A percentile compares a stretch with the other conserved stretches of the same genome.
Evolutionary conservation across 164 flowering plant species (phyloP).

Genomic region (Nymphaea thermarum): DNA sequence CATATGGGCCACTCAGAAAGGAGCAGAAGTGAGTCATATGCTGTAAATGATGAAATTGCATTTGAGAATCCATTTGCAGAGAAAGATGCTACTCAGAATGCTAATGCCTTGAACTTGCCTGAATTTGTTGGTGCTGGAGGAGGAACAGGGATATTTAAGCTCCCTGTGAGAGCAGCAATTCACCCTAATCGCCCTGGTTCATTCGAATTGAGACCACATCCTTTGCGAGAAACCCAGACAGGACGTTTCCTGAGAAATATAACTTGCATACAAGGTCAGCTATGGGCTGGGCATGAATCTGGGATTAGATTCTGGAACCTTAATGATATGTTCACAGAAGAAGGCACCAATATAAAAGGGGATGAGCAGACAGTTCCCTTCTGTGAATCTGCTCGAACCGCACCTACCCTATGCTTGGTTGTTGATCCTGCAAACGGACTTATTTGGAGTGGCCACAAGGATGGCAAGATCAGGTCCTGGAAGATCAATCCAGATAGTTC

Average conservation of each 20-base stretch:
- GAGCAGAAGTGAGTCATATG: constrained; percentile 26
- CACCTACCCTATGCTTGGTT: constrained; percentile 52
- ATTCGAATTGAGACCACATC: constrained; percentile 87
- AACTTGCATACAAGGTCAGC: constrained; percentile 51
- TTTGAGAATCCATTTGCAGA: constrained; percentile 6
- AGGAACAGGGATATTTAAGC: constrained; percentile 47
- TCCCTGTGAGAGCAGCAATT: constrained; percentile 57
- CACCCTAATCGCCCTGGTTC: constrained; percentile 78
- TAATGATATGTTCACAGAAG: constrained; percentile 21
- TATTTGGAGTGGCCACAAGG: constrained; percentile 93
- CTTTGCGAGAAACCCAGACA: constrained; percentile 72
- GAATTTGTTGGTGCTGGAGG: constrained; percentile 69
- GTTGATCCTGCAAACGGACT: constrained; percentile 52
- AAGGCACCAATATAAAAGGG: constrained; percentile 33
- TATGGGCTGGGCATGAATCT: constrained; percentile 88
- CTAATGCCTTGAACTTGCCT: constrained; percentile 22
- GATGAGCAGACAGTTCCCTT: constrained; percentile 88
- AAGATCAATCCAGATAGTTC: constrained; percentile 49
- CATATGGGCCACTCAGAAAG: constrained; percentile 18
- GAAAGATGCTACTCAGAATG: constrained; percentile 10
- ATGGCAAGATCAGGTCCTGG: constrained; percentile 91
- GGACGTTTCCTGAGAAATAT: constrained; percentile 65
- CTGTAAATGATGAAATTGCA: constrained; percentile 3
- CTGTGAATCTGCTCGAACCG: constrained; percentile 41
- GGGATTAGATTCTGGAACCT: constrained; percentile 67